phyloP scores from a whole-genome alignment of 768 basidiomycete genomes.

The Suillus spraguei region DNA sequence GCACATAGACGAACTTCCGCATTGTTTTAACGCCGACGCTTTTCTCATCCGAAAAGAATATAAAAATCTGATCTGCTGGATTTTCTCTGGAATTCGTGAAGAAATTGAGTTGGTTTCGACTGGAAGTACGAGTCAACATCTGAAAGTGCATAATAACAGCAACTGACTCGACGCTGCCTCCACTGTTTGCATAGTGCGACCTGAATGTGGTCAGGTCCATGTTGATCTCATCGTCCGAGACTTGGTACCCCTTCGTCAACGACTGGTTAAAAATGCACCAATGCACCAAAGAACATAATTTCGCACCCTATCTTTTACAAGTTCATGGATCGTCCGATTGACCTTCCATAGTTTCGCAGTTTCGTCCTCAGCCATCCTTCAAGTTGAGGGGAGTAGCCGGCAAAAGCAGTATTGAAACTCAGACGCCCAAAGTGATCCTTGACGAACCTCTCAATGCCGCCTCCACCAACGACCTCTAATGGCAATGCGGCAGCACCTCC shows the following conservation, averaged over 20 bases:
- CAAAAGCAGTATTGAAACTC: slow-evolving; percentile 54
- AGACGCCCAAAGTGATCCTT: slow-evolving; percentile 36
- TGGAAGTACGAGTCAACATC: slow-evolving; percentile 36
- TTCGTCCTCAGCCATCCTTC: slow-evolving; percentile 76
- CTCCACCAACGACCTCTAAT: slow-evolving; percentile 40
- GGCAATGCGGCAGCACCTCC: slow-evolving; percentile 31
- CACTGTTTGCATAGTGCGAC: slow-evolving; percentile 65
- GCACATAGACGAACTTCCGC: slow-evolving; percentile 73
- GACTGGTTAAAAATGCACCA: slow-evolving; percentile 6
- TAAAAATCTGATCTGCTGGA: slow-evolving; percentile 79
- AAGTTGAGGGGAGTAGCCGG: slow-evolving; percentile 25
- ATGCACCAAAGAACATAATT: slow-evolving; percentile 1
- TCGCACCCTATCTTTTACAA: slow-evolving; percentile 90
- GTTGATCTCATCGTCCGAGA: slow-evolving; percentile 92
- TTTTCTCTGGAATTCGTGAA: slow-evolving; percentile 75
- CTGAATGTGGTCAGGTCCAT: slow-evolving; percentile 86
- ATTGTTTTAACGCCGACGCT: slow-evolving; percentile 98
- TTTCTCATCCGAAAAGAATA: slow-evolving; percentile 95
- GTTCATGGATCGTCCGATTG: slow-evolving; percentile 93
- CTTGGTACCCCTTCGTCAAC: slow-evolving; percentile 77
- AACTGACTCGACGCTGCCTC: slow-evolving; percentile 85
- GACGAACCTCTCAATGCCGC: slow-evolving; percentile 35
- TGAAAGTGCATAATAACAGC: slow-evolving; percentile 7
- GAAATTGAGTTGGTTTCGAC: slow-evolving; percentile 89
- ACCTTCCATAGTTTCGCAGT: slow-evolving; percentile 94